Conservation (phyloP, 2,329 filamentous ascomycete genomes). For the Fusarium pseudograminearum region DNA sequence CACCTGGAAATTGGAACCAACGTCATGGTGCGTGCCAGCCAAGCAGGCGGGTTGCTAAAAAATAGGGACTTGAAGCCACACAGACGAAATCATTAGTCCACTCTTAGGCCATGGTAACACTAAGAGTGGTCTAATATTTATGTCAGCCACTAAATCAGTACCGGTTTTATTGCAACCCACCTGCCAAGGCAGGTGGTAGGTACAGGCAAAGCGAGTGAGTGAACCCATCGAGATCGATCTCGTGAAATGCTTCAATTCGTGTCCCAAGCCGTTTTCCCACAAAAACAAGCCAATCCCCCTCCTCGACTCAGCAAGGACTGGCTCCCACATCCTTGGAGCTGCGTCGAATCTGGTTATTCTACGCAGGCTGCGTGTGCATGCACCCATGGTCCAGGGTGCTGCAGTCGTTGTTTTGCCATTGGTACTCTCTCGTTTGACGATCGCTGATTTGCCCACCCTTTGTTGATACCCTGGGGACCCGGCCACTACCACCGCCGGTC, state of each 20-base stretch:
- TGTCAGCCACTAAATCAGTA: too few relatives aligned
- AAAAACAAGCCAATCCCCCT: background rate
- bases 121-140: too few relatives aligned
- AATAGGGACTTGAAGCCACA: too few relatives aligned
- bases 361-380: conserved; percentile 11
- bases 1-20: conserved; percentile 24
- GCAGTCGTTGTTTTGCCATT: conserved; percentile 17
- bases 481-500: conserved; percentile 11
- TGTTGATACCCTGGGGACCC: conserved; percentile 7
- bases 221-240: conserved; percentile 18
- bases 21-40: conserved; percentile 33
- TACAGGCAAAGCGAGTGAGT: background rate
- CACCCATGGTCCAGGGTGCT: conserved; percentile 18
- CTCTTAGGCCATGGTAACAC: too few relatives aligned
- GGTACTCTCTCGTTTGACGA: conserved; percentile 11
- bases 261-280: background rate
- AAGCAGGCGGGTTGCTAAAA: too few relatives aligned
- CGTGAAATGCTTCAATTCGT: conserved; percentile 13
- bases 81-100: too few relatives aligned
- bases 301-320: conserved; percentile 3
- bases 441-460: conserved; percentile 30
- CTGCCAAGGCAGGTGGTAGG: too few relatives aligned
- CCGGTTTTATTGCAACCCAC: too few relatives aligned
- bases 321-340: conserved; percentile 14
- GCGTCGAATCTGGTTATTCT: conserved; percentile 26